Percentiles rank a stretch among this genome's conserved stretches.
Conservation (phyloP, 495 filamentous ascomycete genomes). For the Penicillium psychrofluorescens region DNA sequence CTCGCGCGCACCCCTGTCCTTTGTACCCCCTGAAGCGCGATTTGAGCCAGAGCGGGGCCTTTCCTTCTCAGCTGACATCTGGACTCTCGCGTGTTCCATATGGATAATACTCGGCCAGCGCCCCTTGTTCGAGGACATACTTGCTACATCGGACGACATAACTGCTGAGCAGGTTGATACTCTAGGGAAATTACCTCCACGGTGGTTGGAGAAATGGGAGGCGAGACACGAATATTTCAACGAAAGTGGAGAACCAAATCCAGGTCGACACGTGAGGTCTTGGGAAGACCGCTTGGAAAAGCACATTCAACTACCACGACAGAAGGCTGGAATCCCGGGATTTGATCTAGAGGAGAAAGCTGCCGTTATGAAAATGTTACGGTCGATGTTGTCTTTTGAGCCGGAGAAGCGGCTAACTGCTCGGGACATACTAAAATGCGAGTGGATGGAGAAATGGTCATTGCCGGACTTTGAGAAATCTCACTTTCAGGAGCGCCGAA, state of each 20-base stretch:
- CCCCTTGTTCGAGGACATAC: slow-evolving; percentile 7
- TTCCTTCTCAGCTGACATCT: slow-evolving; percentile 27
- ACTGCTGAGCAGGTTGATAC: slow-evolving; percentile 17
- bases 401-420: slow-evolving; percentile 10
- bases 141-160: slow-evolving; percentile 16
- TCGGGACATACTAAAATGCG: slow-evolving; percentile 11
- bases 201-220: slow-evolving; percentile 18
- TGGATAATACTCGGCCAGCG: slow-evolving; percentile 19
- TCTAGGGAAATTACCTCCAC: slow-evolving; percentile 10
- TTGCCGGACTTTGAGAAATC: slow-evolving; percentile 7
- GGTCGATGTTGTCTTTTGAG: slow-evolving; percentile 12
- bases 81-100: slow-evolving; percentile 26
- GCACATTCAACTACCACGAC: slow-evolving; percentile 3
- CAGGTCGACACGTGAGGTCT: slow-evolving; percentile 2
- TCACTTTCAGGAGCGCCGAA: neutral
- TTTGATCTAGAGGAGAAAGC: slow-evolving; percentile 2
- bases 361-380: slow-evolving; percentile 2
- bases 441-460: slow-evolving; percentile 20
- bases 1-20: slow-evolving; percentile 15
- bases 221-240: slow-evolving; percentile 7
- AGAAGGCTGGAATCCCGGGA: slow-evolving; percentile 1
- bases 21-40: slow-evolving; percentile 16
- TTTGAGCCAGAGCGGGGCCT: slow-evolving; percentile 17
- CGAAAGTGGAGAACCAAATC: slow-evolving; percentile 7
- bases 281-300: slow-evolving; percentile 1